Evolutionary conservation across 495 filamentous ascomycete genomes (phyloP).

Genomic region (Penicillium macrosclerotiorum): DNA sequence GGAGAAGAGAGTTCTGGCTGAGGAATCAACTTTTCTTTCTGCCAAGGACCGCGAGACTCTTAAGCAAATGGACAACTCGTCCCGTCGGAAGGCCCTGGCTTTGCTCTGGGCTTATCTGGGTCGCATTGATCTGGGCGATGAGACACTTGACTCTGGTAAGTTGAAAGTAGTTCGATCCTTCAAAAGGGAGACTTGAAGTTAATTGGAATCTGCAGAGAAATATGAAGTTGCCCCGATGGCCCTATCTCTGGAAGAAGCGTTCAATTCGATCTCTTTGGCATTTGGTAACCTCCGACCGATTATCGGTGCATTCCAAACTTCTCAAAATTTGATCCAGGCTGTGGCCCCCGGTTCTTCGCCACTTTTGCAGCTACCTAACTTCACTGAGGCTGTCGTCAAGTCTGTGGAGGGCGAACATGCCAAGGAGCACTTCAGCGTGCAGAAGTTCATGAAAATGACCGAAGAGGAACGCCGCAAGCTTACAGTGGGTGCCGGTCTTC

Average conservation of each 20-base stretch:
- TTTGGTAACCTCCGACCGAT: conserved; percentile 82
- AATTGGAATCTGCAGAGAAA: conserved; percentile 60
- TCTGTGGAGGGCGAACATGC: conserved; percentile 70
- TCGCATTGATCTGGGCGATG: conserved; percentile 74
- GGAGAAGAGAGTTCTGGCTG: conserved; percentile 70
- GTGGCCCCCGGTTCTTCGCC: conserved; percentile 78
- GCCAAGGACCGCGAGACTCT: conserved; percentile 57
- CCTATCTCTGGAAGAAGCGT: conserved; percentile 78
- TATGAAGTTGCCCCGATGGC: conserved; percentile 84
- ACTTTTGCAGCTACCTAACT: conserved; percentile 86
- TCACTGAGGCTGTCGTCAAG: conserved; percentile 72
- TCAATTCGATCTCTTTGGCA: conserved; percentile 79
- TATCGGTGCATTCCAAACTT: conserved; percentile 74
- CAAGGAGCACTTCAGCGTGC: conserved; percentile 72
- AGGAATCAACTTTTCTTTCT: conserved; percentile 48
- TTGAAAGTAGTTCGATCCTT: too few species aligned
- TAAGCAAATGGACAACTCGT: conserved; percentile 71
- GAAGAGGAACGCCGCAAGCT: conserved; percentile 70
- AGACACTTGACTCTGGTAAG: conserved; percentile 66
- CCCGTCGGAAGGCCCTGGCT: conserved; percentile 79
- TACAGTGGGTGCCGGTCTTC: conserved; percentile 63
- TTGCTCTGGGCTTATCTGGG: conserved; percentile 94
- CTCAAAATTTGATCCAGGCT: conserved; percentile 87
- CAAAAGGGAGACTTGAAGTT: too few species aligned
- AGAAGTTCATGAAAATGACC: conserved; percentile 81